Conservation (phyloP, 2,329 filamentous ascomycete genomes). For the Microcera coccophila region DNA sequence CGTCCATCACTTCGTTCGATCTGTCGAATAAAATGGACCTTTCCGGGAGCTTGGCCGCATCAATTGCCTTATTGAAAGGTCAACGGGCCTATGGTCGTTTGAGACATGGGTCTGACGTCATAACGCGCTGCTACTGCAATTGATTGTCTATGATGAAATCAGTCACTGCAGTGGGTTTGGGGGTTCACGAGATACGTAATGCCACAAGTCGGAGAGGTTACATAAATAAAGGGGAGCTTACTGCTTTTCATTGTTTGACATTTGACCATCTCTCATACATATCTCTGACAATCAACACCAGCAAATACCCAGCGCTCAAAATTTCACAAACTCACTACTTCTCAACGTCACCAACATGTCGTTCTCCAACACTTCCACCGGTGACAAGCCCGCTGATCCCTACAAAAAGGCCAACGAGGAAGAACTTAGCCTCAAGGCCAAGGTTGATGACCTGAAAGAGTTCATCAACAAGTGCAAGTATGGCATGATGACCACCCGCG, state of each 20-base stretch:
- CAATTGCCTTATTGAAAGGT: not conserved
- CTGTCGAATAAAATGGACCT: not conserved
- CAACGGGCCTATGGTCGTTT: not conserved
- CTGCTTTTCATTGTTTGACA: too few species aligned
- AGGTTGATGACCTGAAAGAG: conserved; percentile 67
- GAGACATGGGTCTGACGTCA: conserved; percentile 1
- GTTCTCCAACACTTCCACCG: conserved; percentile 54
- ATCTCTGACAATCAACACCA: not conserved
- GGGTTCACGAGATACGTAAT: not conserved
- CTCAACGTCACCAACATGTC: conserved; percentile 33
- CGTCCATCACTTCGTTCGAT: not conserved
- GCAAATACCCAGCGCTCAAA: too few species aligned
- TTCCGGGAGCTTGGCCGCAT: not conserved
- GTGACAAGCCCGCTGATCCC: conserved; percentile 64
- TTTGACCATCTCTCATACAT: too few species aligned
- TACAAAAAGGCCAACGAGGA: conserved; percentile 74
- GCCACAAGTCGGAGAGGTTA: not conserved
- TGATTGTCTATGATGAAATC: conserved; percentile 2
- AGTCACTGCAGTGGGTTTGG: not conserved
- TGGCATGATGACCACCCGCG: conserved; percentile 82
- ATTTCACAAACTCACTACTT: conserved; percentile 2
- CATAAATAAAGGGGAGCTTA: too few species aligned
- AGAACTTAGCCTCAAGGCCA: conserved; percentile 62
- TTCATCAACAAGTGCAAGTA: conserved; percentile 76
- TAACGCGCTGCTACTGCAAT: not conserved